Evolutionary conservation across 306 rosid genomes (phyloP), one percentile per base, ranked within the genome.

Genomic region (Corylus avellana): DNA sequence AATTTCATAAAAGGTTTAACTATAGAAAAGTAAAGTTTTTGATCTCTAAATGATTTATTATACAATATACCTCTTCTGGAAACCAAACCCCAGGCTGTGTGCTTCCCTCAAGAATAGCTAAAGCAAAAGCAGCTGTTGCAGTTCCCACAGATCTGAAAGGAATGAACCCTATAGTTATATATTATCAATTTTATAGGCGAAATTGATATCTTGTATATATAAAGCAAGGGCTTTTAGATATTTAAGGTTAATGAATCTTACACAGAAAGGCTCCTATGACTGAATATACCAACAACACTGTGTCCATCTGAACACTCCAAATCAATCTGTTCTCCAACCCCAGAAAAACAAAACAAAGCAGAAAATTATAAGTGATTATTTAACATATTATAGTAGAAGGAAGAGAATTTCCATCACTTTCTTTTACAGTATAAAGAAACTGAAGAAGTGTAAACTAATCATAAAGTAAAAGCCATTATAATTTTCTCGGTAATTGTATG

Each of bases 1-100:
- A 82, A 67, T 74, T 82, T 62, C 17, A 77, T 76, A 32, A 73
- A 73, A 72, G 77, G 18, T 42, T 32, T 46, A 76, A 68, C 46
- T 35, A 84, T 29, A 25, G 42, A 72, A 69, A 50, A 16, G 47
- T 56, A 76, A 86, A 42, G 6, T 9, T 73, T 37, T 32, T 13
- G 49, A 46, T 18, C 14, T 58, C 59, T 73, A 47, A 53, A 58
- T 18, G 58, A 71, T 54, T 71, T 59, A n/a, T 39, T 6, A 9
- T 58, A 50, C 80, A 32, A 32, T 32, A 76, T 75, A 92, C 98
- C 92, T 94, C 98, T 90, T 94, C 98, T 1, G 98, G 98, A 79
- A 94, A 94, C 98, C 98, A 92, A 78, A 94, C 93, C 69, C 98
- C 98, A 37, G 98, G 97, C 71, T 92, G 86, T 44, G 97, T 91